phyloP scores from a whole-genome alignment of 2,329 filamentous ascomycete species.

The Colletotrichum limetticola region DNA sequence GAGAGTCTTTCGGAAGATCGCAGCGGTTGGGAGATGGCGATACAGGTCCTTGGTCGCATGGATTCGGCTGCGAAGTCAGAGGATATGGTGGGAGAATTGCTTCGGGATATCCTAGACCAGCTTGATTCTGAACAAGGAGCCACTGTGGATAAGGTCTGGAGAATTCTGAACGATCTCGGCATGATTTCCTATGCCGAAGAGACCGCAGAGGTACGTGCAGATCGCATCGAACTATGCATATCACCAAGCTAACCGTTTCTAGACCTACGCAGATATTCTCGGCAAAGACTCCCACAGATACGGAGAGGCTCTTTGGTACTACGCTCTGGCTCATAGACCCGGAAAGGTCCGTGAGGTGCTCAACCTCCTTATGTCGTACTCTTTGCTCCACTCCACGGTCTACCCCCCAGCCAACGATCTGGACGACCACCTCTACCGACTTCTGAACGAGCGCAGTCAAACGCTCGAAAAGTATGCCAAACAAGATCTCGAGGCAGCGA shows the following conservation, averaged over 20 bases:
- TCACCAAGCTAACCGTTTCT: constrained; percentile 39
- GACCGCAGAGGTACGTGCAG: constrained; percentile 78
- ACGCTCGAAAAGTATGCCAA: constrained; percentile 78
- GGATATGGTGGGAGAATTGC: constrained; percentile 77
- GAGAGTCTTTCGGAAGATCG: constrained; percentile 59
- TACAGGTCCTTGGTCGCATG: constrained; percentile 84
- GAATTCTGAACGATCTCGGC: constrained; percentile 80
- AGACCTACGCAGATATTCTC: constrained; percentile 87
- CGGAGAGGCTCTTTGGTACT: constrained; percentile 90
- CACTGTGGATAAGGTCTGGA: constrained; percentile 85
- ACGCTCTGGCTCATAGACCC: constrained; percentile 82
- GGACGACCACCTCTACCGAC: constrained; percentile 75
- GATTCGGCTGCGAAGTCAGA: constrained; percentile 78
- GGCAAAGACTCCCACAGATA: constrained; percentile 79
- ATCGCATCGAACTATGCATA: background rate
- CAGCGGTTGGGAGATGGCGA: constrained; percentile 90
- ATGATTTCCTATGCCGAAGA: constrained; percentile 82
- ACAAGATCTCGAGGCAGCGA: constrained; percentile 83
- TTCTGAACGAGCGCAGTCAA: constrained; percentile 78
- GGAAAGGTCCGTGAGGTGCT: constrained; percentile 86
- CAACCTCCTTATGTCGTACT: constrained; percentile 88
- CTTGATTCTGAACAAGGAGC: constrained; percentile 73
- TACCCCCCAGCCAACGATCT: constrained; percentile 79
- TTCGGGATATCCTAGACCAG: constrained; percentile 72
- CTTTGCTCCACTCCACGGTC: constrained; percentile 83